Evolutionary conservation across 768 basidiomycete species (phyloP), one percentile per base, ranked within the genome.

Genomic region (Collybia nuda): DNA sequence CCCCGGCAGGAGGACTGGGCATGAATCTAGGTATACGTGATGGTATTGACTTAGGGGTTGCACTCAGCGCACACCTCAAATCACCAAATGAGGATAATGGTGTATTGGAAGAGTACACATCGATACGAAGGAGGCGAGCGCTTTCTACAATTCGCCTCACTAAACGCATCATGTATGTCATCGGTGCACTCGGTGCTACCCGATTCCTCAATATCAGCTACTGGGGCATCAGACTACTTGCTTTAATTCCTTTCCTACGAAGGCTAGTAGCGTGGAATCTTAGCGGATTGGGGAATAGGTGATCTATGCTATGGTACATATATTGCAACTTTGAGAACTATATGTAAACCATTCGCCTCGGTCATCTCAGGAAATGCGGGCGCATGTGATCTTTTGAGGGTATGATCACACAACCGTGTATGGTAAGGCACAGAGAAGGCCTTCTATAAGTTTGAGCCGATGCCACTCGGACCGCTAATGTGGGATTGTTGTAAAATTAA

Each of bases 11-110:
- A 1, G 81, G 81, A 1, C 79, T 80, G 47, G 81, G 80, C 9
- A 78, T 82, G 79, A 80, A 81, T 53, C 70, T 82, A n/a, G 78
- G 80, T 5, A 62, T 82, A n/a, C 71, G 79, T 14, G 81, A 82
- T 52, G 79, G 75, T 6, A 60, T 80, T 18, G 64, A 67, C 42
- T 69, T 81, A 3, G 79, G 73, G 5, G 67, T 72, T n/a, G 70
- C 58, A 6, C 60, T 82, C 36, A 59, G 62, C 15, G 61, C 67
- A n/a, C 75, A 76, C 48, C 42, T 53, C 12, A 32, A 32, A 14
- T 32, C 32, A 11, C 3, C 9, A 9, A 38, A 58, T 2, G 48
- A 59, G 36, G 51, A 49, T 11, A 26, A 50, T n/a, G 44, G 56
- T 17, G 56, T 67, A 18, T 61, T 81, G 14, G 54, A 48, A 36